Conservation (phyloP, 768 basidiomycete species). For the Kwoniella dejecticola region DNA sequence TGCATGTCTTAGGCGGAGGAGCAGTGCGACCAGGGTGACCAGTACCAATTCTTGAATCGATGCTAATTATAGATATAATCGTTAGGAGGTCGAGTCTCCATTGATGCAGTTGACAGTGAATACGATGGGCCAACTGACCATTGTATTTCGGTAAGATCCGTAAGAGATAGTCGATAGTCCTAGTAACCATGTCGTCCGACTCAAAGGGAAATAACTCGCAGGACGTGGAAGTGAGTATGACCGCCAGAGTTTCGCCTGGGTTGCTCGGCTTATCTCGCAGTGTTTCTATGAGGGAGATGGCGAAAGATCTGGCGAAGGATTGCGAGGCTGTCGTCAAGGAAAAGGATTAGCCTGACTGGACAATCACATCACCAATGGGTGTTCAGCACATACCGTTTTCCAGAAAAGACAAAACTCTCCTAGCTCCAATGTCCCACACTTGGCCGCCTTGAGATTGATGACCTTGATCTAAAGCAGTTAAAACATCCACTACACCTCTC, state of each 20-base stretch:
- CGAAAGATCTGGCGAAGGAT: constrained; percentile 1
- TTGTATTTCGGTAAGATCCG: background rate
- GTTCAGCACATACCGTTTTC: background rate
- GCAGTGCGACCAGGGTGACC: constrained; percentile 12
- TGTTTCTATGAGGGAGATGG: background rate
- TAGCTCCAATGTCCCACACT: constrained; percentile 22
- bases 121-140: constrained; percentile 1
- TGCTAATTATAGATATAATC: constrained; percentile 1
- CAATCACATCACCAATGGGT: background rate
- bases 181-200: background rate
- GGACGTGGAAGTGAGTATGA: constrained; percentile 15
- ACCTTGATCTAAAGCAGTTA: constrained; percentile 1
- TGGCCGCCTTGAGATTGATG: background rate
- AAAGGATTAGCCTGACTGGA: too few relatives aligned
- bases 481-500: background rate
- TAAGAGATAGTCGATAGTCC: background rate
- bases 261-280: background rate
- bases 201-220: constrained; percentile 7
- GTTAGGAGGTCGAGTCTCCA: too few relatives aligned
- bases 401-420: background rate
- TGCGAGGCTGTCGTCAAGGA: too few relatives aligned
- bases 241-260: constrained; percentile 7
- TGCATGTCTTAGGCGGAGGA: background rate
- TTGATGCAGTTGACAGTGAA: background rate
- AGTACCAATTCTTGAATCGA: constrained; percentile 26